phyloP scores from a whole-genome alignment of 352 stramenopile species.

The Peronospora belbahrii region DNA sequence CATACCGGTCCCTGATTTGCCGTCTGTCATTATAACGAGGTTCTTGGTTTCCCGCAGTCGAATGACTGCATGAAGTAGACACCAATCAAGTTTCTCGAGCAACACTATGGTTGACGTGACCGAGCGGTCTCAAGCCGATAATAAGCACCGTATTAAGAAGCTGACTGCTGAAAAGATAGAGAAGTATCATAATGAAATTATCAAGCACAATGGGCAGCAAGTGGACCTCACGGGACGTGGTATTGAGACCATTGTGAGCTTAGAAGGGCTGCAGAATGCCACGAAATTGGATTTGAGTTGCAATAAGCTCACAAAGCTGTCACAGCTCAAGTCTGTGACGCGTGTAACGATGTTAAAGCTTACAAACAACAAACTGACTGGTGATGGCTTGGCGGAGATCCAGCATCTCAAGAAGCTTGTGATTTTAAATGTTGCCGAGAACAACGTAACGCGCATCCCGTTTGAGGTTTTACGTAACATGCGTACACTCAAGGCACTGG shows the following conservation, averaged over 20 bases:
- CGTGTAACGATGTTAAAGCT: conserved; percentile 75
- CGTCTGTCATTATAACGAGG: conserved; percentile 10
- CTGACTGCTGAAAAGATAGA: conserved; percentile 73
- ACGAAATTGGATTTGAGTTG: conserved; percentile 78
- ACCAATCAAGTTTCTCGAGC: too few species aligned
- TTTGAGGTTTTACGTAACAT: conserved; percentile 62
- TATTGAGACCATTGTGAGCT: conserved; percentile 74
- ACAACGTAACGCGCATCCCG: conserved; percentile 64
- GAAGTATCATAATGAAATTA: conserved; percentile 41
- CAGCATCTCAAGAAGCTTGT: conserved; percentile 75
- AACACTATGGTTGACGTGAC: conserved; percentile 7
- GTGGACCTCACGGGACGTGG: conserved; percentile 58
- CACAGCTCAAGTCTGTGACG: conserved; percentile 48
- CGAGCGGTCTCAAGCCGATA: conserved; percentile 7
- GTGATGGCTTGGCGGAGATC: conserved; percentile 59
- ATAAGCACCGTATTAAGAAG: conserved; percentile 83
- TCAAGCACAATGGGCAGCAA: conserved; percentile 40
- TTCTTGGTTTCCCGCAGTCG: neutral
- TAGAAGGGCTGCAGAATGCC: conserved; percentile 46
- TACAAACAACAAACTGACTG: conserved; percentile 68
- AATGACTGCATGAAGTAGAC: neutral
- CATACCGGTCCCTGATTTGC: too few species aligned
- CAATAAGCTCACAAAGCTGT: conserved; percentile 83
- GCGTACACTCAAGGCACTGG: conserved; percentile 64
- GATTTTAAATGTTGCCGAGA: conserved; percentile 69